Evolutionary conservation across 1,139 yeast species (phyloP), one percentile per base, ranked within the genome.

Genomic region (Suhomyces yuchorum): DNA sequence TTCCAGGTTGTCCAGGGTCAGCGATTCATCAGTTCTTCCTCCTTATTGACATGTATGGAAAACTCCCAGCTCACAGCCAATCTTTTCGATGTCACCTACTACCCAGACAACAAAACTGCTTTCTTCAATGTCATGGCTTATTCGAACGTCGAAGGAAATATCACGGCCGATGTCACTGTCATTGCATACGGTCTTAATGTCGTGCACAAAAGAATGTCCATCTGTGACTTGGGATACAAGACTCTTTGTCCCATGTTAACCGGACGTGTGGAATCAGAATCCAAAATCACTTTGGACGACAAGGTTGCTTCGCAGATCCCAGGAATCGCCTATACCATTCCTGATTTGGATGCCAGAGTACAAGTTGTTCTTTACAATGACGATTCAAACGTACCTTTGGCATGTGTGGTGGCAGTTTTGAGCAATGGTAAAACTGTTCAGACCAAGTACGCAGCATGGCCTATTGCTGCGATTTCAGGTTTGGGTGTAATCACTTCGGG

Each of bases 361-460:
- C 75, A 85, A 56, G 95, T 95, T 33, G 65, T 80, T 12, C 85
- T 87, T 17, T 84, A 80, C 62, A 69, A 80, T 39, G 63, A 70
- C 11, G 69, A 72, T 45, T 80, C 80, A 43, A 58, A 63, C 3
- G 60, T 63, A 37, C 79, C 85, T 2, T 72, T 92, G 51, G 99
- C 99, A 2, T 93, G 99, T 78, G 96, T 95, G 9, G 92, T 88
- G 64, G 97, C 98, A 0, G 78, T 84, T 19, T 75, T 93, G 52
- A 71, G 88, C 26, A 93, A 95, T 67, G 97, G 93, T 51, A 90
- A 88, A 63, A 91, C 99, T 1, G 99, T 93, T 33, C 96, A 92
- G 67, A 91, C 97, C 26, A 84, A 84, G 61, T 91, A 89, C 58
- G 99, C 97, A 4, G 81, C 96, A 8, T 95, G 99, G 99, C 96